These are phyloP conservation scores for Phoenix dactylifera DNA, from an alignment of 176 grass and related monocot genomes.

Conservation along the genomic window DNA sequence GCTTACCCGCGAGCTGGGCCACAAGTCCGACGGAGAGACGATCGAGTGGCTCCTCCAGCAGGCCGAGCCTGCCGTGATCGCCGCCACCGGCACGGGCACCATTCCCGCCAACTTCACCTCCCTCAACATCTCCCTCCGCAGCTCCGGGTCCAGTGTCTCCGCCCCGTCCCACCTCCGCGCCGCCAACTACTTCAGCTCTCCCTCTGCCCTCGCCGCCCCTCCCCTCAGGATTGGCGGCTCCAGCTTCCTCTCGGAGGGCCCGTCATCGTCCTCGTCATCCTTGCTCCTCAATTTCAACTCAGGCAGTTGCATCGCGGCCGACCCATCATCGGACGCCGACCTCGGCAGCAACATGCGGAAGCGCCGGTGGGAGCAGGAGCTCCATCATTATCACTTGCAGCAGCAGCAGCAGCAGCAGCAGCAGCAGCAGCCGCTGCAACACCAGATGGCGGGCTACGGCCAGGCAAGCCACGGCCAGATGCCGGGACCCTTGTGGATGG, in stretches of 20 bases:
- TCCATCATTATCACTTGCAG: not conserved
- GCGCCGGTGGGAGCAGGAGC: slow-evolving; percentile 12
- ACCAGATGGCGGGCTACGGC: slow-evolving; percentile 25
- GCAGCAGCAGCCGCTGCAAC: not conserved
- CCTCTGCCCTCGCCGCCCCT: slow-evolving; percentile 5
- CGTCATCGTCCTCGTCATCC: slow-evolving; percentile 10
- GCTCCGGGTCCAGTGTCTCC: slow-evolving; percentile 20
- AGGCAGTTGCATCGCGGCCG: slow-evolving; percentile 9
- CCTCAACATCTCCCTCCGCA: slow-evolving; percentile 30
- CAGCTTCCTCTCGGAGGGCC: not conserved
- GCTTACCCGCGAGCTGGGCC: slow-evolving; percentile 25
- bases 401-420: slow-evolving; percentile 6
- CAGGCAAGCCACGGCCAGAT: slow-evolving; percentile 9
- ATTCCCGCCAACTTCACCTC: slow-evolving; percentile 31
- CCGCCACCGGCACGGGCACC: slow-evolving; percentile 23
- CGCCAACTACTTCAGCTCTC: slow-evolving; percentile 4
- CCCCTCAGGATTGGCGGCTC: not conserved
- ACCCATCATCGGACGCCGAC: not conserved
- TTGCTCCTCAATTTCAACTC: slow-evolving; percentile 21
- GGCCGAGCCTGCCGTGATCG: slow-evolving; percentile 27
- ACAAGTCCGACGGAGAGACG: slow-evolving; percentile 31
- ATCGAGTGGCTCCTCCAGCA: slow-evolving; percentile 34
- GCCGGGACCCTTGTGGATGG: slow-evolving; percentile 16
- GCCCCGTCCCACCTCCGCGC: slow-evolving; percentile 30
- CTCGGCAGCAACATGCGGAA: slow-evolving; percentile 4